Evolutionary conservation across 163 green algal genomes (phyloP), one percentile per base, ranked within the genome.

Genomic region (Trebouxia gelatinosa): DNA sequence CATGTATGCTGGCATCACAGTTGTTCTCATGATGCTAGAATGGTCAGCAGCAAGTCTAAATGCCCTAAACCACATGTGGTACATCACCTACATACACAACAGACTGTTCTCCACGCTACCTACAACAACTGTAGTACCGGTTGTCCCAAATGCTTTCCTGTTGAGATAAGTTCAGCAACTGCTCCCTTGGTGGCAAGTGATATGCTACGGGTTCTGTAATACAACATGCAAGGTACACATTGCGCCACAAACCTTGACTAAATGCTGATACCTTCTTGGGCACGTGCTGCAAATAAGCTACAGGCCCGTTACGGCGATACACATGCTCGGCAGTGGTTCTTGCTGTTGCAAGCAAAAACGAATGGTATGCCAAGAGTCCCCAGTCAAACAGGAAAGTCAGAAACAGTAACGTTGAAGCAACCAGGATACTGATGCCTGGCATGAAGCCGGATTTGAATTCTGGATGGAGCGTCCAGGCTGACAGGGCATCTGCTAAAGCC

Each of bases 241-340:
- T 78, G 6, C 66, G 48, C 13, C 66, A 29, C 1, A 78, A 11
- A 26, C 70, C 70, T 50, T 67, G 0, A 17, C 76, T 81, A 71
- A 85, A 85, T 5, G 80, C 75, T 34, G 65, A 40, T 13, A 79
- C 61, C 31, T 77, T 58, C 29, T 77, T 70, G 23, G 80, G 75
- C 32, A 85, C 62, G 48, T 85, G 70, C 40, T 80, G 58, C 40
- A 86, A 37, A 75, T 86, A 86, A 6, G 67, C 51, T 39, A 86
- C 76, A 31, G 68, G 54, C 21, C 75, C 80, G 35, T 59, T 59
- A 13, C 48, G 59, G 7, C 67, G 62, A 16, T 82, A 62, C 4
- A 75, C 31, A n/a, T 75, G 67, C 78, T 88, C 84, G 40, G 78
- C 84, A 26, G 81, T 86, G 16, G 78, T 88, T 62, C 81, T 74